Evolutionary conservation across 768 basidiomycete genomes (phyloP).

Genomic region (Aureoboletus auriporus): DNA sequence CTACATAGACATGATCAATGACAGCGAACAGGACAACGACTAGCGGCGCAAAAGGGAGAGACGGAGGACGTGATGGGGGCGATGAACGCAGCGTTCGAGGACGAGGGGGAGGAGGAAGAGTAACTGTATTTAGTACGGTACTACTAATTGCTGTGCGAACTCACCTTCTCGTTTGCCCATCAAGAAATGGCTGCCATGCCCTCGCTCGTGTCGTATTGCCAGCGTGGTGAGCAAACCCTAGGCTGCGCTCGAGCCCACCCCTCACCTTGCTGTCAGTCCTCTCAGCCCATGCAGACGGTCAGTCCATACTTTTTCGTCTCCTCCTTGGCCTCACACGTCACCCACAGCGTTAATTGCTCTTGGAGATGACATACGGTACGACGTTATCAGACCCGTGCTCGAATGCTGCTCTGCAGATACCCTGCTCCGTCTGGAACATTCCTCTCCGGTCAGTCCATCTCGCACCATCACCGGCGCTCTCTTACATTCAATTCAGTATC

Average conservation of each 20-base stretch:
- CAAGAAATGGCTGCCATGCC: constrained; percentile 42
- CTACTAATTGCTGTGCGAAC: too few relatives aligned
- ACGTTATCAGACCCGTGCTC: constrained; percentile 68
- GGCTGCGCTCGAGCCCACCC: constrained; percentile 1
- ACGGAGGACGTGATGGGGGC: constrained; percentile 79
- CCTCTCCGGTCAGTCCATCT: constrained; percentile 56
- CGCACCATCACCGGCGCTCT: constrained; percentile 1
- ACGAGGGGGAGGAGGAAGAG: constrained; percentile 29
- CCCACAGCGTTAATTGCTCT: constrained; percentile 58
- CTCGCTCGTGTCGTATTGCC: constrained; percentile 64
- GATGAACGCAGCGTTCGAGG: constrained; percentile 66
- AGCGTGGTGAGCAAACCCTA: constrained; percentile 51
- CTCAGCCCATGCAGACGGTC: constrained; percentile 57
- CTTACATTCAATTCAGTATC: constrained; percentile 38
- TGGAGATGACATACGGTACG: constrained; percentile 56
- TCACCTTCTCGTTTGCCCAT: background rate
- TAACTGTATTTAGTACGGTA: constrained; percentile 15
- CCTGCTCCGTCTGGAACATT: constrained; percentile 61
- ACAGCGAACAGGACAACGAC: constrained; percentile 58
- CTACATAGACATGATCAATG: constrained; percentile 7
- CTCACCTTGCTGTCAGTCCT: constrained; percentile 42
- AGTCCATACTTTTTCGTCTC: constrained; percentile 16
- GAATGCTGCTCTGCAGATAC: constrained; percentile 70
- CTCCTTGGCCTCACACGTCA: constrained; percentile 2
- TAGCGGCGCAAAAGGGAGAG: constrained; percentile 75